Evolutionary conservation across 2,329 filamentous ascomycete genomes (phyloP).

Genomic region (Nannizzia gypsea): DNA sequence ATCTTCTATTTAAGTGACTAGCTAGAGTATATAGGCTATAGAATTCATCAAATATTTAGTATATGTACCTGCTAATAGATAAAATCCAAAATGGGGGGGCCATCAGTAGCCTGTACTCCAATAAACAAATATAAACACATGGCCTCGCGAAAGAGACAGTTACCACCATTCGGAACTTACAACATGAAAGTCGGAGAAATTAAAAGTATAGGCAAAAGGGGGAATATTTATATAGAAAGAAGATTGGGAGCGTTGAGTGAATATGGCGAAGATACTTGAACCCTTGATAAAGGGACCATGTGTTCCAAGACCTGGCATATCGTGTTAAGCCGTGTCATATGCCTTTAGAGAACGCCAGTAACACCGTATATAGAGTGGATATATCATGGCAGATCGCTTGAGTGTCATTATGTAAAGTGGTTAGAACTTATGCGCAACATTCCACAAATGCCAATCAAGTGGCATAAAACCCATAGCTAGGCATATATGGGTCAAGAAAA

Average conservation of each 20-base stretch:
- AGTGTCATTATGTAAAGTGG: neutral
- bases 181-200: neutral
- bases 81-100: neutral
- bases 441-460: neutral
- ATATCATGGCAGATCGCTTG: neutral
- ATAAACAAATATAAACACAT: neutral
- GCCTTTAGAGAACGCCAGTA: neutral
- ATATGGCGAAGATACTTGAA: neutral
- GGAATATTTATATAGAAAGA: neutral
- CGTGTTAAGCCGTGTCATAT: neutral
- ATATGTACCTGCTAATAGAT: neutral
- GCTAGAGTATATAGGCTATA: neutral
- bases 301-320: neutral
- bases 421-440: neutral
- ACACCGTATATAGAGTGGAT: neutral
- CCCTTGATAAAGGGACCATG: neutral
- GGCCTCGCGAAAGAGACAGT: neutral
- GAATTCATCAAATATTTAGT: neutral
- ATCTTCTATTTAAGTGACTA: too few relatives aligned
- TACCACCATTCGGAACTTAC: neutral
- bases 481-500: slow-evolving; percentile 31
- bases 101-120: neutral
- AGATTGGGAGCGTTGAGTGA: neutral
- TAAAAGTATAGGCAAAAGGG: neutral
- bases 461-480: slow-evolving; percentile 24